Evolutionary conservation across 805 yeast species (phyloP), one percentile per base, ranked within the genome.

Genomic region (Blastobotrys parvus): DNA sequence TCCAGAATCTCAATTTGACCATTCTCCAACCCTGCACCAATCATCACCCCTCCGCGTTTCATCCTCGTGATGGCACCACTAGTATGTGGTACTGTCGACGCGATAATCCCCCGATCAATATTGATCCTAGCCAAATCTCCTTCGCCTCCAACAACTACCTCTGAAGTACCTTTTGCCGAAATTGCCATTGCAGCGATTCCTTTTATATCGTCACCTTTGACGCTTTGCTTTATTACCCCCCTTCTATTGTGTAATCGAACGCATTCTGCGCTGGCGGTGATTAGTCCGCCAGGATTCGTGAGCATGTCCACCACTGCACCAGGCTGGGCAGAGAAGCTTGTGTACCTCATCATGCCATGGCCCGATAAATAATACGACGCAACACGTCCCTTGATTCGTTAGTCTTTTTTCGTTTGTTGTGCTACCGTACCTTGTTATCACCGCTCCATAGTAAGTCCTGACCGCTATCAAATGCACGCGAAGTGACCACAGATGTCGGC

Each of bases 391-490:
- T 54, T 39, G 1, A 34, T 19, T 17, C 4, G 23, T 8, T 7
- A 25, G 11, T 25, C 41, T n/a, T 41, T 8, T 34, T 16, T 13
- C 34, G n/a, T 30, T 30, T 7, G 17, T 6, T 13, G 11, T 30
- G 13, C 34, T n/a, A 3, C n/a, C 89, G 84, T 31, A 67, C 70
- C 1, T 67, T 52, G 29, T 75, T 60, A 57, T 85, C 92, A 15
- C 94, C 95, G 1, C 80, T 70, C 97, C 97, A 90, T 1, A 89
- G 58, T 36, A 92, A 65, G 52, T 89, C 92, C 46, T 78, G 74
- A n/a, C 72, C 64, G 30, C 71, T 71, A 62, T 89, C 96, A 59
- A 88, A 88, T 3, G 62, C 60, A 5, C 76, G 36, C 10, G 60
- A 42, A 15, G 51, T 39, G n/a, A 54, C 41, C 10, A 45, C 42